Percentiles rank a stretch among this genome's conserved stretches.
Conservation (phyloP, 2,329 filamentous ascomycete species). For the Bisporella sp. region DNA sequence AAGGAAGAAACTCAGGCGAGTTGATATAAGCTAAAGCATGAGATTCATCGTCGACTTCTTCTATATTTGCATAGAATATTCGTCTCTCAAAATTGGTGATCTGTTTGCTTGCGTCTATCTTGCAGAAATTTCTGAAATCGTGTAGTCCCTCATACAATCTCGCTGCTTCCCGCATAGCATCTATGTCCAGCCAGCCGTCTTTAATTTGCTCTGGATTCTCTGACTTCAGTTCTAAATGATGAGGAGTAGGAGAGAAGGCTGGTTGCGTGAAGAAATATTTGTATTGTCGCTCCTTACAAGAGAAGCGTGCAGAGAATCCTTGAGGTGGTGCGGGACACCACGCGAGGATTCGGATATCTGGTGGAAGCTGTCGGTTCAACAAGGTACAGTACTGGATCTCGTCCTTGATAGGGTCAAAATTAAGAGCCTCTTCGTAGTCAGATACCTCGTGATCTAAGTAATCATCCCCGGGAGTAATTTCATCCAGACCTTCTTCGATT, state of each 20-base stretch:
- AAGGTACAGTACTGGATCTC: constrained; percentile 80
- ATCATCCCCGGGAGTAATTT: constrained; percentile 7
- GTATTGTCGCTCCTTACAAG: constrained; percentile 85
- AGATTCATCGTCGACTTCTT: constrained; percentile 52
- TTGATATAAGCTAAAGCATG: constrained; percentile 51
- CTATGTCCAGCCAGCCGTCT: constrained; percentile 80
- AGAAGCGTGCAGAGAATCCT: constrained; percentile 85
- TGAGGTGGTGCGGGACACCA: constrained; percentile 82
- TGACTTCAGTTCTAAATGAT: constrained; percentile 33
- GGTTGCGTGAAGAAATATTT: constrained; percentile 98
- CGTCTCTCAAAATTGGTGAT: constrained; percentile 74
- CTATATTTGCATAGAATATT: constrained; percentile 75
- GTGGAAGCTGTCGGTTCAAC: constrained; percentile 80
- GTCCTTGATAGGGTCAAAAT: constrained; percentile 65
- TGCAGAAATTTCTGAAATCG: constrained; percentile 97
- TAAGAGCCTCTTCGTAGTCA: constrained; percentile 23
- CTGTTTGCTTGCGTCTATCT: constrained; percentile 84
- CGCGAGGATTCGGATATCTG: constrained; percentile 83
- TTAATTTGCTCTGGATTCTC: constrained; percentile 30
- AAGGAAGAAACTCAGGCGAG: constrained; percentile 36
- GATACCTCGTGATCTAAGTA: constrained; percentile 16
- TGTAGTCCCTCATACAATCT: constrained; percentile 74
- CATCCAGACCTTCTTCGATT: constrained; percentile 12
- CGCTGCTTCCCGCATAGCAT: constrained; percentile 77
- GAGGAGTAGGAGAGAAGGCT: constrained; percentile 64